phyloP scores from a whole-genome alignment of 2,329 filamentous ascomycete species.

The Botrytis porri region DNA sequence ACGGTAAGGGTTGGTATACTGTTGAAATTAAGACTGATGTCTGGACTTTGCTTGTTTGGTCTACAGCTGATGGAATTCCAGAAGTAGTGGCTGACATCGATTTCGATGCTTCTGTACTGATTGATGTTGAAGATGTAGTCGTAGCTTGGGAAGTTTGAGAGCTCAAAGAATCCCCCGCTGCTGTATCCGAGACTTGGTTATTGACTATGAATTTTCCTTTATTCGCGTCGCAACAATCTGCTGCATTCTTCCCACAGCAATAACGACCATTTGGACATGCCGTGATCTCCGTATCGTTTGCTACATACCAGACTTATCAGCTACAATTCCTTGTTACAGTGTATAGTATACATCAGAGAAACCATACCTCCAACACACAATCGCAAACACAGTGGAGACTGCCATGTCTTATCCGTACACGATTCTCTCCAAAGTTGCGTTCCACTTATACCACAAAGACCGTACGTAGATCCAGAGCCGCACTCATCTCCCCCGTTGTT shows the following conservation, averaged over 20 bases:
- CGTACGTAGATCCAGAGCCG: conserved; percentile 16
- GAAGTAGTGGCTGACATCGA: neutral
- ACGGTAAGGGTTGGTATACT: neutral
- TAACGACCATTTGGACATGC: conserved; percentile 17
- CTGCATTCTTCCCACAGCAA: conserved; percentile 15
- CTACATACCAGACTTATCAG: neutral
- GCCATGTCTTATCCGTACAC: conserved; percentile 18
- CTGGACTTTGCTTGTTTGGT: neutral
- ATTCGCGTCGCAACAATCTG: conserved; percentile 3
- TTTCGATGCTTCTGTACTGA: neutral
- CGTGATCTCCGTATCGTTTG: conserved; percentile 15
- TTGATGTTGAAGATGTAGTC: neutral
- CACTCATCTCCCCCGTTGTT: conserved; percentile 13
- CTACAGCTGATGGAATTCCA: neutral
- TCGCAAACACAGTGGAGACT: conserved; percentile 11
- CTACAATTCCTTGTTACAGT: neutral
- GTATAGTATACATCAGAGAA: no score
- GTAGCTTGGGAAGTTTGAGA: neutral
- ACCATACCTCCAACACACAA: conserved; percentile 16
- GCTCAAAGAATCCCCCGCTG: neutral
- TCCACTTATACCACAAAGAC: conserved; percentile 18
- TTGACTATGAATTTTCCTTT: conserved; percentile 17
- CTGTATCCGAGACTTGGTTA: conserved; percentile 11
- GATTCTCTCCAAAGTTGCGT: conserved; percentile 19
- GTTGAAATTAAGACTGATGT: neutral